Evolutionary conservation across 169 alveolate genomes (phyloP), one percentile per base, ranked within the genome.

Genomic region (Plasmodium ovale): DNA sequence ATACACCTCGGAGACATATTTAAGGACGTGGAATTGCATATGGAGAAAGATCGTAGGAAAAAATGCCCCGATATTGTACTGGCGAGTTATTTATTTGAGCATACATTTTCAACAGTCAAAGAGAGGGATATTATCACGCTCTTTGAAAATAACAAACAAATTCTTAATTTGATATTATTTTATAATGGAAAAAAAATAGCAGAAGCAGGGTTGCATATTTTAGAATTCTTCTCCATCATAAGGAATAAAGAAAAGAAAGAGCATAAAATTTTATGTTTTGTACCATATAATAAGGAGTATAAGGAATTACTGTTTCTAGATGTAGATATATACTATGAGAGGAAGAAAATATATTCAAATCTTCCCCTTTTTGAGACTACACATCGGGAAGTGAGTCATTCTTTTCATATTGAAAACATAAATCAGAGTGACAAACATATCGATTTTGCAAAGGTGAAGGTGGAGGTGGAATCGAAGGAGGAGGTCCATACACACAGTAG

Each of bases 111-210:
- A 12, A 82, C 90, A 31, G 29, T 82, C 12, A 82, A 31, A 29
- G 90, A 82, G 67, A 82, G 51, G 37, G 90, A 82, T 71, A 51
- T 82, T 51, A 31, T 82, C n/a, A n/a, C 44, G 23, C 51, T 82
- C 6, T 82, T 82, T 58, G 84, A 82, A 53, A 54, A 82, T 14
- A 82, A 82, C 33, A 65, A 82, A 14, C 44, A 82, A 33, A 67
- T 82, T 6, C 35, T 82, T 56, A 82, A 82, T 3, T 51, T 82
- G 33, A 53, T 49, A 21, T 37, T 82, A 23, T 44, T 42, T 16
- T 42, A 33, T 54, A 70, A 67, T 21, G 42, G 58, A 4, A 82
- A 47, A n/a, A 29, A 14, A 27, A 67, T 82, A 51, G 82, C 90
- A 12, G 90, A 82, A 53, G 69, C 90, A 14, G 51, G 39, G 19